A percentile compares a stretch with the other conserved stretches of the same genome.
Evolutionary conservation across 2,329 filamentous ascomycete genomes (phyloP).

Genomic region (Exophiala calicioides): DNA sequence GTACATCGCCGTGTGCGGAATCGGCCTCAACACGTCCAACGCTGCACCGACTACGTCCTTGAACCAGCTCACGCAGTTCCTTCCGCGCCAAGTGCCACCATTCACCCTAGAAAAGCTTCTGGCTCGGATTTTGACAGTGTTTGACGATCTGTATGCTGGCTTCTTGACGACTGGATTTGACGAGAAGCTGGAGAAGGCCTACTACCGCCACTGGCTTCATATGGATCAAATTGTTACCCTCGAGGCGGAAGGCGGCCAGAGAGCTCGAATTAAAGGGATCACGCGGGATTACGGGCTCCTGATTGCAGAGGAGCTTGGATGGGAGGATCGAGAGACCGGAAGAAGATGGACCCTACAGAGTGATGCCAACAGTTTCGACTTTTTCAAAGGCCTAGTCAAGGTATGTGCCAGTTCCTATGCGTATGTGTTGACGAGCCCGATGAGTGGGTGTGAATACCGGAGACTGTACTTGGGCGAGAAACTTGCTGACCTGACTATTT

Average conservation of each 20-base stretch:
- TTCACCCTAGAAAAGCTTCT: constrained; percentile 79
- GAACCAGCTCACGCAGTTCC: constrained; percentile 62
- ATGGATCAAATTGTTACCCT: constrained; percentile 72
- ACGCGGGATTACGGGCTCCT: constrained; percentile 89
- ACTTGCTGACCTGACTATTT: too few species aligned
- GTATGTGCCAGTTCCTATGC: constrained; percentile 10
- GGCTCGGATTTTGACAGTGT: constrained; percentile 73
- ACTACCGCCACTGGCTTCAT: constrained; percentile 86
- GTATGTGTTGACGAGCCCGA: too few species aligned
- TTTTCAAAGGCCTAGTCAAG: constrained; percentile 83
- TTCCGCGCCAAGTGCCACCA: constrained; percentile 39
- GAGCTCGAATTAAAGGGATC: constrained; percentile 79
- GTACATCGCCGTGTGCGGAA: constrained; percentile 83
- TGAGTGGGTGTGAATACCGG: too few species aligned
- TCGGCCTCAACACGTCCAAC: constrained; percentile 85
- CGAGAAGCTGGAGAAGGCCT: constrained; percentile 68
- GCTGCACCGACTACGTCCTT: constrained; percentile 83
- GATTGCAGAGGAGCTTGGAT: constrained; percentile 77
- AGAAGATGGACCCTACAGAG: constrained; percentile 83
- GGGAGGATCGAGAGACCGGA: constrained; percentile 71
- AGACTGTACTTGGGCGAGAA: too few species aligned
- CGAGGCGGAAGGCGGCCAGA: constrained; percentile 69
- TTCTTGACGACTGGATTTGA: constrained; percentile 79
- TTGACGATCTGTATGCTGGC: constrained; percentile 73
- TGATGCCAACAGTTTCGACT: constrained; percentile 98